Evolutionary conservation across 2,329 filamentous ascomycete species (phyloP).

Genomic region (Dendryphion nanum): DNA sequence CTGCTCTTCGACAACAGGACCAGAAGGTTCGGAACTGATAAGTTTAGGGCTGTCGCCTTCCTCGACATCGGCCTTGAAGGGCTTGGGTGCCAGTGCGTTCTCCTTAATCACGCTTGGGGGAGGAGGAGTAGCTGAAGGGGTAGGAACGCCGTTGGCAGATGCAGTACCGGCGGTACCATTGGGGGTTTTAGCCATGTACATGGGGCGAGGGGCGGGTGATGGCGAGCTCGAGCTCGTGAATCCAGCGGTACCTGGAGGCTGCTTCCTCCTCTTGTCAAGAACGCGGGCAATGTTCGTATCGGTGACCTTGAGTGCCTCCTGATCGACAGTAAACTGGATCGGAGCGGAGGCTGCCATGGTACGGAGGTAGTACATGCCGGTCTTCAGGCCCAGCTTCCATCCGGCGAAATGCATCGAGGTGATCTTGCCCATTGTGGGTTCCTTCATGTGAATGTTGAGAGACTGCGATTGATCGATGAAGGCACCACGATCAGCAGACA

Average conservation of each 20-base stretch:
- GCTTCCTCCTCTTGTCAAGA: constrained; percentile 67
- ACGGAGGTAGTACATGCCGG: constrained; percentile 99
- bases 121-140: constrained; percentile 66
- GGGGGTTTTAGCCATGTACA: constrained; percentile 60
- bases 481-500: constrained; percentile 96
- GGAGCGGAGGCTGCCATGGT: constrained; percentile 95
- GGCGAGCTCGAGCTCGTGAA: constrained; percentile 54
- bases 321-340: constrained; percentile 98
- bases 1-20: constrained; percentile 61
- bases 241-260: constrained; percentile 46
- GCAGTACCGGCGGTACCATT: constrained; percentile 30
- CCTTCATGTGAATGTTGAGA: constrained; percentile 99
- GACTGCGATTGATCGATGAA: constrained; percentile 99
- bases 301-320: constrained; percentile 84
- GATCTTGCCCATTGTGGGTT: constrained; percentile 99
- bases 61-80: constrained; percentile 73
- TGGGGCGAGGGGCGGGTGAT: constrained; percentile 64
- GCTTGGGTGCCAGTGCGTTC: constrained; percentile 58
- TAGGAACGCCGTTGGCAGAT: constrained; percentile 63
- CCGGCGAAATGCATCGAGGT: constrained; percentile 99
- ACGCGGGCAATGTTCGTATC: constrained; percentile 75
- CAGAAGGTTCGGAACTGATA: constrained; percentile 66
- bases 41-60: constrained; percentile 79
- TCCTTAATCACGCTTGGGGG: constrained; percentile 53
- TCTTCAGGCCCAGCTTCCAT: constrained; percentile 99